Conservation (phyloP, 495 filamentous ascomycete genomes). For the Parathielavia appendiculata region DNA sequence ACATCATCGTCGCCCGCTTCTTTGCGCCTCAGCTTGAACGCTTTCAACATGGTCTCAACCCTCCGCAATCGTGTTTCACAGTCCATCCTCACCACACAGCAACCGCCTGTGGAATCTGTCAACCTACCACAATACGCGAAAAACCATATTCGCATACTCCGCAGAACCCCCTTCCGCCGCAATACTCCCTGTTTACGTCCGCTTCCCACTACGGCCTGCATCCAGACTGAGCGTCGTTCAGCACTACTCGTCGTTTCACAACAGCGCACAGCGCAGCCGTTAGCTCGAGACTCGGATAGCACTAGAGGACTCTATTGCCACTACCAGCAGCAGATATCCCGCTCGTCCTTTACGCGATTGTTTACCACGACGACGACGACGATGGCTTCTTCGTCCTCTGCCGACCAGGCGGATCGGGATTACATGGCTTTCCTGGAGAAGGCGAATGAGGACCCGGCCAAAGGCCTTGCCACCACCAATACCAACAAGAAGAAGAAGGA, state of each 20-base stretch:
- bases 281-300: not conserved
- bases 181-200: not conserved
- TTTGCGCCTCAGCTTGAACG: not conserved
- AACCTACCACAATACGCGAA: too few species aligned
- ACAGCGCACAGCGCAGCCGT: not conserved
- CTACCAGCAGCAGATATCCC: too few species aligned
- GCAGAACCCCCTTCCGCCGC: not conserved
- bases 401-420: conserved; percentile 52
- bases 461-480: conserved; percentile 28
- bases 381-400: conserved; percentile 43
- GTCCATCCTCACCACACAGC: not conserved
- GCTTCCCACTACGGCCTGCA: not conserved
- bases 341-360: not conserved
- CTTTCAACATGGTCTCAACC: conserved; percentile 14
- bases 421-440: conserved; percentile 81
- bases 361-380: conserved; percentile 1
- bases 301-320: not conserved
- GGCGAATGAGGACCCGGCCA: conserved; percentile 65
- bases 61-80: not conserved
- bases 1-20: conserved; percentile 21
- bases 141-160: not conserved
- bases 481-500: not conserved
- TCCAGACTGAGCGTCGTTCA: not conserved
- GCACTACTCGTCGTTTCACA: not conserved
- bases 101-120: not conserved